phyloP scores from a whole-genome alignment of 2,329 filamentous ascomycete genomes.

The Colletotrichum viniferum region DNA sequence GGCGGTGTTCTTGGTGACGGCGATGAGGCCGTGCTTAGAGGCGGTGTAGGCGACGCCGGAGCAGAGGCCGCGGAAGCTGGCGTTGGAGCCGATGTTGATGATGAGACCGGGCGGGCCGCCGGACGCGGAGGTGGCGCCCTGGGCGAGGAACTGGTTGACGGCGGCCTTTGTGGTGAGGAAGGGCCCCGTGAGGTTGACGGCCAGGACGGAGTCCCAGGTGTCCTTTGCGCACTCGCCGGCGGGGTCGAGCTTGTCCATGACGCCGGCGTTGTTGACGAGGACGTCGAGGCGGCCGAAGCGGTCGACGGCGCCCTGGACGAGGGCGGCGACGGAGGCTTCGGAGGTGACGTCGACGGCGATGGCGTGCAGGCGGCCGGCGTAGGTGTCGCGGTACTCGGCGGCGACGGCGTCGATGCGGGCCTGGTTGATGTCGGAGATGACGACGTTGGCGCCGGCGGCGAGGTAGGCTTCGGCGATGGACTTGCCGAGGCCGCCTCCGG shows the following conservation, averaged over 20 bases:
- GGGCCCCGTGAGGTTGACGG: conserved; percentile 61
- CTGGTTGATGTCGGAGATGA: conserved; percentile 35
- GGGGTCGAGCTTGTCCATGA: conserved; percentile 62
- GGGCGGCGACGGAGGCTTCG: conserved; percentile 6
- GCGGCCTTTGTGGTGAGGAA: conserved; percentile 57
- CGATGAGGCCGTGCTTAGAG: conserved; percentile 58
- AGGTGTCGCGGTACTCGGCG: conserved; percentile 14
- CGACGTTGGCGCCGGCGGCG: conserved; percentile 33
- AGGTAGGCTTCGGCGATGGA: conserved; percentile 34
- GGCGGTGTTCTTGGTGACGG: conserved; percentile 62
- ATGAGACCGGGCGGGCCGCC: conserved; percentile 22
- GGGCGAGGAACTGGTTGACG: conserved; percentile 51
- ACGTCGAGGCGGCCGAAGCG: conserved; percentile 45
- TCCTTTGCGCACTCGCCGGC: conserved; percentile 50
- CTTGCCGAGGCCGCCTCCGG: conserved; percentile 35
- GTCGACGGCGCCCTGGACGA: conserved; percentile 13
- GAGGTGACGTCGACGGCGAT: conserved; percentile 14
- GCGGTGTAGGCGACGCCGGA: conserved; percentile 54
- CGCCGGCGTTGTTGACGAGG: conserved; percentile 62
- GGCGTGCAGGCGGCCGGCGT: conserved; percentile 11
- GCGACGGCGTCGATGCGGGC: conserved; percentile 10
- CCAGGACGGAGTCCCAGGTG: conserved; percentile 59
- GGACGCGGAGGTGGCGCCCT: conserved; percentile 23
- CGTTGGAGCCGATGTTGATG: conserved; percentile 28
- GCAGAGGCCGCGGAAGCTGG: conserved; percentile 6